Evolutionary conservation across 257 asterid genomes (phyloP).

Genomic region (Agastache rugosa): DNA sequence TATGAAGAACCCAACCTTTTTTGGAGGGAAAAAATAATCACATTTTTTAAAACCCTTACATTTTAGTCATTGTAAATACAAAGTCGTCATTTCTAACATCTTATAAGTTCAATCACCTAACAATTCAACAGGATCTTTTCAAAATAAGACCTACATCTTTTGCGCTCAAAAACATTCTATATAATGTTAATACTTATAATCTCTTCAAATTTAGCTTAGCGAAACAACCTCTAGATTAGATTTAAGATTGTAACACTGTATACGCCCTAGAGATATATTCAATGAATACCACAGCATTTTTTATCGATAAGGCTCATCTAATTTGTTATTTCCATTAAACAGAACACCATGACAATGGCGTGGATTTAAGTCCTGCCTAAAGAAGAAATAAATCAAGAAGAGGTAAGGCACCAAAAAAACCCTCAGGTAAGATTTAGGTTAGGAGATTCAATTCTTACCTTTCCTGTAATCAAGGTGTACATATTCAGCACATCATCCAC

Average conservation of each 20-base stretch:
- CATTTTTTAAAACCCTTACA: not conserved
- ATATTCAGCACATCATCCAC: conserved; percentile 67
- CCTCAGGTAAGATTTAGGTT: not conserved
- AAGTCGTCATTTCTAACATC: too few species aligned
- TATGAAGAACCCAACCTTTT: not conserved
- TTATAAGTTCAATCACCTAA: too few species aligned
- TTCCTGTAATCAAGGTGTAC: conserved; percentile 69
- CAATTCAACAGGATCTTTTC: too few species aligned
- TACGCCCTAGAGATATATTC: not conserved
- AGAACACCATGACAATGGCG: not conserved
- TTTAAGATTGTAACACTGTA: not conserved
- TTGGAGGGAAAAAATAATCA: too few species aligned
- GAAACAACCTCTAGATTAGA: too few species aligned
- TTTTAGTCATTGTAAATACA: not conserved
- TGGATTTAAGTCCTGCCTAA: not conserved
- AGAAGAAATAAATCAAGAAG: not conserved
- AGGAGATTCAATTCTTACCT: conserved; percentile 46
- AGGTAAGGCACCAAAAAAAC: not conserved
- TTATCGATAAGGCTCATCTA: not conserved
- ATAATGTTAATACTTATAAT: too few species aligned
- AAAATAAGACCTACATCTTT: too few species aligned
- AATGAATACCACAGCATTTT: not conserved
- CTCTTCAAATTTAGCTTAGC: too few species aligned
- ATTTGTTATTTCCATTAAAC: not conserved
- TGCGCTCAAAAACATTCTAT: too few species aligned